Evolutionary conservation across 2,329 filamentous ascomycete genomes (phyloP).

Genomic region (Orbilia ellipsospora): DNA sequence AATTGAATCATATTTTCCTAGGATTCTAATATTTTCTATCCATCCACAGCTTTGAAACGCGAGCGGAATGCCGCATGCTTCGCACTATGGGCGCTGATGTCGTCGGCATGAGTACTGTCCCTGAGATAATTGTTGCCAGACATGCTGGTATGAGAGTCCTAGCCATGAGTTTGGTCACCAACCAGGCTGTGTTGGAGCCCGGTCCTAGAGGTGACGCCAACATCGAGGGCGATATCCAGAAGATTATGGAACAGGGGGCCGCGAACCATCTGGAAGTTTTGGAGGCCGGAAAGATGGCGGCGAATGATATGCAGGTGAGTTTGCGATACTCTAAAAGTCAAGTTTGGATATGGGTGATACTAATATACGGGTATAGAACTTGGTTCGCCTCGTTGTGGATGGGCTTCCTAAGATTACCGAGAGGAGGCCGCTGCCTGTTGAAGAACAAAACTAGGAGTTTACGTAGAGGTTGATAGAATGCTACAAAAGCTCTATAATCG

Average conservation of each 20-base stretch:
- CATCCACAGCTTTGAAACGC: conserved; percentile 70
- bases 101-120: conserved; percentile 78
- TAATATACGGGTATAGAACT: conserved; percentile 18
- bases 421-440: conserved; percentile 32
- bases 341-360: not conserved
- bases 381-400: conserved; percentile 50
- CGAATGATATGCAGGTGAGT: conserved; percentile 71
- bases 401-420: conserved; percentile 44
- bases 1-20: not conserved
- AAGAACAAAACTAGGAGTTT: conserved; percentile 42
- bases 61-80: conserved; percentile 74
- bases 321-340: not conserved
- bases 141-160: conserved; percentile 73
- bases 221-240: conserved; percentile 66
- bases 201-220: conserved; percentile 70
- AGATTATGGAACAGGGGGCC: conserved; percentile 69
- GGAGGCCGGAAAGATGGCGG: conserved; percentile 70
- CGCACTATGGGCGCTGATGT: conserved; percentile 72
- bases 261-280: conserved; percentile 75
- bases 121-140: conserved; percentile 74
- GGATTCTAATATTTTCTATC: not conserved
- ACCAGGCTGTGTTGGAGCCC: conserved; percentile 71
- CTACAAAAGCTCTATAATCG: no score
- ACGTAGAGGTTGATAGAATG: not conserved
- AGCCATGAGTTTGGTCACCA: conserved; percentile 75